Evolutionary conservation across 306 rosid genomes (phyloP).

Genomic region (Vigna mungo): DNA sequence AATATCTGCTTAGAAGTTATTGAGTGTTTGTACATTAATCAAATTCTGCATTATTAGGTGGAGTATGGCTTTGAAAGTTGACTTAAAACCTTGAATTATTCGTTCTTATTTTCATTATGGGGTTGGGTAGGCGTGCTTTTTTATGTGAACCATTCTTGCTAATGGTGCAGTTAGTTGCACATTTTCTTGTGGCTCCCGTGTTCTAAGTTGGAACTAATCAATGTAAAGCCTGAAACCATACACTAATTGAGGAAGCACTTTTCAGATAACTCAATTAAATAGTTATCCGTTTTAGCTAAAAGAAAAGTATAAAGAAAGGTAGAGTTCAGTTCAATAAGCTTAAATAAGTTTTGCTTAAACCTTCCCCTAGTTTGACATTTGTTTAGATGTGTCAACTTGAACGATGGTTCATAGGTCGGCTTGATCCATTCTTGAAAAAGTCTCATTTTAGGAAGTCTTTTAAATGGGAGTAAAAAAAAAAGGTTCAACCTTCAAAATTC

Average conservation of each 20-base stretch:
- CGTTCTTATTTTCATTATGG: conserved; percentile 17
- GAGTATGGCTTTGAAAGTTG: conserved; percentile 14
- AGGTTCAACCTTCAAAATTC: too few species aligned
- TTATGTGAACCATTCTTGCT: neutral
- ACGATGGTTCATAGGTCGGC: too few species aligned
- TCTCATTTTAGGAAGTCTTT: too few species aligned
- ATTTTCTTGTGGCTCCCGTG: neutral
- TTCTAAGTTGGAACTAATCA: conserved; percentile 7
- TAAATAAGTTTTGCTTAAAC: neutral
- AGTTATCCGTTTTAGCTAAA: neutral
- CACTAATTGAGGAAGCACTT: neutral
- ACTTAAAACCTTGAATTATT: neutral
- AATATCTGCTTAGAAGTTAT: conserved; percentile 24
- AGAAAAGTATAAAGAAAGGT: neutral
- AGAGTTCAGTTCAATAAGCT: neutral
- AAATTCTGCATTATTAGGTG: conserved; percentile 21
- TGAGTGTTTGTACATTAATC: conserved; percentile 22
- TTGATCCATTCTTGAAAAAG: too few species aligned
- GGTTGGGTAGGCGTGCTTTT: neutral
- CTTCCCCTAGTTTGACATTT: neutral
- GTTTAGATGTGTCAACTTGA: too few species aligned
- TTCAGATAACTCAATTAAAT: neutral
- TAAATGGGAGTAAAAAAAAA: too few species aligned
- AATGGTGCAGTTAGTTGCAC: neutral
- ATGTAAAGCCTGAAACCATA: neutral